Conservation (phyloP, 768 basidiomycete species). For the Lactarius evosmus region DNA sequence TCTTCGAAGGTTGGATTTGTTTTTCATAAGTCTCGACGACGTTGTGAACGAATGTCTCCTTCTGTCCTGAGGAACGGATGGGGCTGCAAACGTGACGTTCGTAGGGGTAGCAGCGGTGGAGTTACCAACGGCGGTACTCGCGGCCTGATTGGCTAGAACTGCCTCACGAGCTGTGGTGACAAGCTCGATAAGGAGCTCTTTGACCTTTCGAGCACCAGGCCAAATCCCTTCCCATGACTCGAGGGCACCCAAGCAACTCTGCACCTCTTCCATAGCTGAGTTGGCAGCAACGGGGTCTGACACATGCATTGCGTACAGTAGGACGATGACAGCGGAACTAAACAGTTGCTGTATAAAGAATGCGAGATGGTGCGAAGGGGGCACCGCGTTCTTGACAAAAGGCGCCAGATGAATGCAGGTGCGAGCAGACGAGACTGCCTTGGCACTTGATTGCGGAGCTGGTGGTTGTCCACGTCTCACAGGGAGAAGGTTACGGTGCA, state of each 20-base stretch:
- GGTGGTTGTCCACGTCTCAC: slow-evolving; percentile 69
- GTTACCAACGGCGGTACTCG: slow-evolving; percentile 28
- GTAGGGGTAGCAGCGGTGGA: slow-evolving; percentile 11
- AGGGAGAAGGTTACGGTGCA: slow-evolving; percentile 85
- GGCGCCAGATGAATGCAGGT: slow-evolving; percentile 83
- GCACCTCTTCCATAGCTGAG: slow-evolving; percentile 80
- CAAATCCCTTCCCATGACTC: slow-evolving; percentile 82
- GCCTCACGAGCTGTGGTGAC: slow-evolving; percentile 68
- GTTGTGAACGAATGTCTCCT: slow-evolving; percentile 28
- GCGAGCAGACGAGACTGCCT: slow-evolving; percentile 80
- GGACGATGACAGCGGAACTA: slow-evolving; percentile 81
- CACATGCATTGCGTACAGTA: slow-evolving; percentile 84
- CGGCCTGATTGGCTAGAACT: slow-evolving; percentile 39
- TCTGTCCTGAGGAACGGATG: slow-evolving; percentile 18
- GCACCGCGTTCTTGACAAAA: slow-evolving; percentile 79
- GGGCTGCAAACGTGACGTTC: slow-evolving; percentile 9
- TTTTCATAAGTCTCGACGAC: slow-evolving; percentile 23
- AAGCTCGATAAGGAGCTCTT: slow-evolving; percentile 70
- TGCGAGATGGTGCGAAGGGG: slow-evolving; percentile 81
- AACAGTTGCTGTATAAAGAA: slow-evolving; percentile 90
- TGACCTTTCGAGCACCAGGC: slow-evolving; percentile 88
- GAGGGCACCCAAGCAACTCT: slow-evolving; percentile 63
- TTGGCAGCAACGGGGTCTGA: slow-evolving; percentile 59
- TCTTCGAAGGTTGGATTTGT: slow-evolving; percentile 33
- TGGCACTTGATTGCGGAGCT: slow-evolving; percentile 68